Conservation (phyloP, 768 basidiomycete genomes). For the Baorangia bicolor region DNA sequence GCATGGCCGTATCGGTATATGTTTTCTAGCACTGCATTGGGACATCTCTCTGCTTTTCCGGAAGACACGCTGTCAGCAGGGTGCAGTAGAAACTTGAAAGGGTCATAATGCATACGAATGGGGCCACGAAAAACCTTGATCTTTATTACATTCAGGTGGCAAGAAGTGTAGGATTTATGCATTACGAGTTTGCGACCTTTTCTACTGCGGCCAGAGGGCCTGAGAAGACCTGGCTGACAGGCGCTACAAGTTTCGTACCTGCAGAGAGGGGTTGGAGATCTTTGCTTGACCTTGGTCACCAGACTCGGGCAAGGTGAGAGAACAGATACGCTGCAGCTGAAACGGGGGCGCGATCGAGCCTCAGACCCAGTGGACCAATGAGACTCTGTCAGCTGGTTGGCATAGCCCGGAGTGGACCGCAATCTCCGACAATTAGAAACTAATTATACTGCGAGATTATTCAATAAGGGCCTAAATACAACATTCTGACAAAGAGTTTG, state of each 20-base stretch:
- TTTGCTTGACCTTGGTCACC: background rate
- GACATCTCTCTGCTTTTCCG: background rate
- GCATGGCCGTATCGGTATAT: background rate
- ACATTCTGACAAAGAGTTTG: background rate
- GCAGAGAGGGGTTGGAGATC: background rate
- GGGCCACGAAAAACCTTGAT: too few species aligned
- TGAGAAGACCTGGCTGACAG: too few species aligned
- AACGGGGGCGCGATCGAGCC: too few species aligned
- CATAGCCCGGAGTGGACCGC: too few species aligned
- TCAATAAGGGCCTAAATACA: background rate
- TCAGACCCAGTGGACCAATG: background rate
- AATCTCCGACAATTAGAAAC: background rate
- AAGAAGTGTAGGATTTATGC: too few species aligned
- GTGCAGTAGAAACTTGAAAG: too few species aligned
- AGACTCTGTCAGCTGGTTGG: background rate
- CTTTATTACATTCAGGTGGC: too few species aligned
- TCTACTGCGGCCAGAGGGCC: too few species aligned
- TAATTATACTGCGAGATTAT: background rate
- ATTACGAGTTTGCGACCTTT: too few species aligned
- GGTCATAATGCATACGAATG: too few species aligned
- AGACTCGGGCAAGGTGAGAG: background rate
- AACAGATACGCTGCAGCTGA: background rate
- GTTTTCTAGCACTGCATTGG: too few species aligned
- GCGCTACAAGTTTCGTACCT: background rate
- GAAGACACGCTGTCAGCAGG: background rate